Percentiles rank a stretch among this genome's conserved stretches.
These are phyloP conservation scores for Prunus fruticosa DNA, from an alignment of 306 rosid genomes.

Conservation along the genomic window DNA sequence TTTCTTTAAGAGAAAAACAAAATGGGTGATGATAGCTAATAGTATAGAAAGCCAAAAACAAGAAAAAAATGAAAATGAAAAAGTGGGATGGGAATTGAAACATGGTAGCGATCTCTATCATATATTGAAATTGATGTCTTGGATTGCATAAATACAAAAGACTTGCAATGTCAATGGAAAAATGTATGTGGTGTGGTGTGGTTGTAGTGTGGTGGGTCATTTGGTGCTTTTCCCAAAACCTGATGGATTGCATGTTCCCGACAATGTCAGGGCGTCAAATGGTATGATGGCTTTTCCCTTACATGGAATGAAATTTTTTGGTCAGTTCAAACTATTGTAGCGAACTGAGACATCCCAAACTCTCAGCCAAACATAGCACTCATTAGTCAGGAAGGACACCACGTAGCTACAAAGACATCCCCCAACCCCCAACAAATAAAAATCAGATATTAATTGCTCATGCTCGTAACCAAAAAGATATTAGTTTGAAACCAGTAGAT, in stretches of 20 bases:
- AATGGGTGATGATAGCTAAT: background rate
- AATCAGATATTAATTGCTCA: background rate
- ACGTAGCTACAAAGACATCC: background rate
- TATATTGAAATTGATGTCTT: background rate
- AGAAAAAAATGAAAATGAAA: background rate
- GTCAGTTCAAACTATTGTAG: constrained; percentile 34
- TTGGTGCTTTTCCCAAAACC: constrained; percentile 41
- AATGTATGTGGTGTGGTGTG: background rate
- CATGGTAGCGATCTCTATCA: background rate
- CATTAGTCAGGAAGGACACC: background rate
- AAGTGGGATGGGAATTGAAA: background rate
- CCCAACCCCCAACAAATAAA: background rate
- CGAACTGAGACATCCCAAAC: constrained; percentile 44
- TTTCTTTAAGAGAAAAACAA: no score
- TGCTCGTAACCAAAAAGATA: background rate
- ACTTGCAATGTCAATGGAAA: background rate
- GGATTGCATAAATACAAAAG: background rate
- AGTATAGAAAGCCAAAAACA: background rate
- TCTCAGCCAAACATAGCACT: constrained; percentile 29
- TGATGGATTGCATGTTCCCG: constrained; percentile 84
- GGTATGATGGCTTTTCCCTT: constrained; percentile 67
- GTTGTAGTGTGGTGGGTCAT: constrained; percentile 25
- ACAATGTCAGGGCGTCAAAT: constrained; percentile 65
- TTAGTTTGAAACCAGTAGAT: background rate
- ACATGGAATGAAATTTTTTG: constrained; percentile 46